Evolutionary conservation across 1,284 basidiomycete species (phyloP), one percentile per base, ranked within the genome.

Genomic region (Inonotus hispidus): DNA sequence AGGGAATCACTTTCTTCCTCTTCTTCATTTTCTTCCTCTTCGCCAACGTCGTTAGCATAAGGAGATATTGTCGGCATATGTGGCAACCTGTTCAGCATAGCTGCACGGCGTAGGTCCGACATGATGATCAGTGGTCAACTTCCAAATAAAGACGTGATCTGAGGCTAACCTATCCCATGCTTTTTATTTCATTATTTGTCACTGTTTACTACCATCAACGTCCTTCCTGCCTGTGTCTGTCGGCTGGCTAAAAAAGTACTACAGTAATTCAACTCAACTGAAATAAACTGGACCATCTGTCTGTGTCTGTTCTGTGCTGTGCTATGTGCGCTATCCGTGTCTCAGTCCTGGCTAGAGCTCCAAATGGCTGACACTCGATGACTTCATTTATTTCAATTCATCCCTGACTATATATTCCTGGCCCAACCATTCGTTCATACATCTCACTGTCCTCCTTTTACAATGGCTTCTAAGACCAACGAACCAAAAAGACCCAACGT

Each of bases 61-160:
- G 65, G 65, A 3, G 64, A 57, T 8, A 68, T 50, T 7, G 73
- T 71, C 2, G 80, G 81, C 29, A 85, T 69, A 11, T 75, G 68
- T 11, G 88, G 88, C 11, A 92, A 71, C 66, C 85, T 90, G 11
- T 86, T 77, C 37, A 90, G 74, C 64, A 92, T 76, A 3, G 88
- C 82, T 62, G 86, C 87, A 58, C 87, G 85, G 69, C 83, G 83
- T 2, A 91, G 73, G 69, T 85, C 75, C 16, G 87, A 88, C 88
- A 90, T 90, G 56, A 13, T 39, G 52, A 3, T 37, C 27, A 8
- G 58, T 32, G 53, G 53, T 61, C n/a, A 27, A 5, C 10, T 25
- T 5, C 2, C 38, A 43, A 45, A 16, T 55, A 7, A 25, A 19
- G 58, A 10, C 35, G 29, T 2, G 37, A 21, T 16, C 32, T 50